Conservation (phyloP, 495 filamentous ascomycete genomes). For the Aspergillus campestris region DNA sequence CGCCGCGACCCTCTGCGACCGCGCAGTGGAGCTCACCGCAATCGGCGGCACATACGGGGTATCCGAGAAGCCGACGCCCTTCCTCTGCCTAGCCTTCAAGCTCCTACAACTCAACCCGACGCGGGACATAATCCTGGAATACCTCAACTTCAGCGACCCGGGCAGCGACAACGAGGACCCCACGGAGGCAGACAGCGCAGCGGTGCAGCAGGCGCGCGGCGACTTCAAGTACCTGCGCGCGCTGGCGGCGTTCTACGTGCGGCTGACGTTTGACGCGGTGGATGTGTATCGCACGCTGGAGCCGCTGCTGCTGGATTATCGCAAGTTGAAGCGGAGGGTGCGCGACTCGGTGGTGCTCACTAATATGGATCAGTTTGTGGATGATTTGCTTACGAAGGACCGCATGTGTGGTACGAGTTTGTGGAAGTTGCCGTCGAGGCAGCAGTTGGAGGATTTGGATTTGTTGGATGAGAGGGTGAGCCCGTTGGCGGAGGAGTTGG, state of each 20-base stretch:
- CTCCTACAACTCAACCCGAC: constrained; percentile 78
- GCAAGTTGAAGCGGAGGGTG: constrained; percentile 71
- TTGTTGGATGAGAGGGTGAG: constrained; percentile 78
- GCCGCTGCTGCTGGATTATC: constrained; percentile 69
- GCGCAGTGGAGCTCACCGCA: constrained; percentile 71
- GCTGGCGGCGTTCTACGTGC: constrained; percentile 82
- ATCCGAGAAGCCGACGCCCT: constrained; percentile 77
- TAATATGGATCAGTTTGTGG: constrained; percentile 87
- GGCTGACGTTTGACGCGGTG: constrained; percentile 77
- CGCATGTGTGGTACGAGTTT: constrained; percentile 85
- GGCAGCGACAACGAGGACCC: constrained; percentile 25
- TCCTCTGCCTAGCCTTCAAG: constrained; percentile 93
- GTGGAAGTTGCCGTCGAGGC: constrained; percentile 80
- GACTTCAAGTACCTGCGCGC: constrained; percentile 87
- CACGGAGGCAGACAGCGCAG: constrained; percentile 3
- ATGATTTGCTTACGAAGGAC: constrained; percentile 83
- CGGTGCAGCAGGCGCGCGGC: constrained; percentile 38
- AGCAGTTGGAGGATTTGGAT: constrained; percentile 83
- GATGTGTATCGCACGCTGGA: constrained; percentile 76
- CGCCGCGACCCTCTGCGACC: constrained; percentile 80
- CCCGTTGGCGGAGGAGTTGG: constrained; percentile 71
- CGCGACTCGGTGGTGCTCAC: constrained; percentile 64
- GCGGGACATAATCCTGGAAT: constrained; percentile 70
- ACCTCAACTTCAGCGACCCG: constrained; percentile 53
- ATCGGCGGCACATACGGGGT: constrained; percentile 82